Evolutionary conservation across 345 rosid species (phyloP).

Genomic region (Syzygium aqueum): DNA sequence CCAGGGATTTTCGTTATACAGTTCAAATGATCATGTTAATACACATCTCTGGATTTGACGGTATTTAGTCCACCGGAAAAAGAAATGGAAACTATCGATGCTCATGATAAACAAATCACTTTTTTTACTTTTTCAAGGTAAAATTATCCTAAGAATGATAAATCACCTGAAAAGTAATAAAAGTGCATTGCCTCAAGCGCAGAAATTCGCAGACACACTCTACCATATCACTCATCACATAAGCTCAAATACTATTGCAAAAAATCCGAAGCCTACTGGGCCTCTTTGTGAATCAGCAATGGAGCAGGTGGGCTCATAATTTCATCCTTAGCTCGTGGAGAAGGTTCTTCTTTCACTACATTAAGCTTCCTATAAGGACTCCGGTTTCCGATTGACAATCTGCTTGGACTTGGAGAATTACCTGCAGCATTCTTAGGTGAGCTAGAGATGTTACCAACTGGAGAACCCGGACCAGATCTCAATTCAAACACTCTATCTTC

Average conservation of each 20-base stretch:
- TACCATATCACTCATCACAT: not conserved
- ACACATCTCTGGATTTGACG: not conserved
- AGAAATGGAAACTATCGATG: not conserved
- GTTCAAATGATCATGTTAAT: not conserved
- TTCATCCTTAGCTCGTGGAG: conserved; percentile 26
- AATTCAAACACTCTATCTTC: conserved; percentile 27
- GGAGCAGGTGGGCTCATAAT: conserved; percentile 65
- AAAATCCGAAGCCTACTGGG: conserved; percentile 5
- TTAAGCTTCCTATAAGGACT: conserved; percentile 40
- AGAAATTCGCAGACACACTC: not conserved
- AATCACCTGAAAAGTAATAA: not conserved
- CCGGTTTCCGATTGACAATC: conserved; percentile 26
- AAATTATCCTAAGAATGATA: not conserved
- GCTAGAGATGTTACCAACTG: conserved; percentile 13
- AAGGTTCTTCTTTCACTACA: conserved; percentile 30
- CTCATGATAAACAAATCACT: not conserved
- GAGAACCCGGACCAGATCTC: conserved; percentile 25
- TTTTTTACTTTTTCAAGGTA: not conserved
- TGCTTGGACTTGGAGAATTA: conserved; percentile 38
- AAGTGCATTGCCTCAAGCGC: not conserved
- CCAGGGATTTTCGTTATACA: not conserved
- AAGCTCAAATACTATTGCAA: not conserved
- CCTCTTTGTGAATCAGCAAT: conserved; percentile 39
- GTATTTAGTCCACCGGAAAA: not conserved
- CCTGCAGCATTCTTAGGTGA: conserved; percentile 14